A percentile compares a stretch with the other conserved stretches of the same genome.
Conservation (phyloP, 202 grass and related monocot species). For the Panicum virgatum region DNA sequence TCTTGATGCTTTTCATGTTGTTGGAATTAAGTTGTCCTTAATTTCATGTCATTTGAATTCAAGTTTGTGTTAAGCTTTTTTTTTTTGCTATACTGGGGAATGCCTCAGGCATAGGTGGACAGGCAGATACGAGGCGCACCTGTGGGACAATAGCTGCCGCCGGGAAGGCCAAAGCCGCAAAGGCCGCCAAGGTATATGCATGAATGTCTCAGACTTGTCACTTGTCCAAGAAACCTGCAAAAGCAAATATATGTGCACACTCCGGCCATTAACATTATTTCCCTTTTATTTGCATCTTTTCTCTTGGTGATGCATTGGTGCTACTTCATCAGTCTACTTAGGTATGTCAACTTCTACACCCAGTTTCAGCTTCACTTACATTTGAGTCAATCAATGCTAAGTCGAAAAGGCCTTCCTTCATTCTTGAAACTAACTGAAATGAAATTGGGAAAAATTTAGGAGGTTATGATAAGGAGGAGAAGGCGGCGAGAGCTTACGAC, state of each 20-base stretch:
- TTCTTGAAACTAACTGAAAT: background rate
- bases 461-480: constrained; percentile 89
- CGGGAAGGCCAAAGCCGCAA: constrained; percentile 91
- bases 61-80: constrained; percentile 10
- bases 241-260: background rate
- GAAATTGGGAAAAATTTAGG: constrained; percentile 38
- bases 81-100: constrained; percentile 5
- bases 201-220: constrained; percentile 18
- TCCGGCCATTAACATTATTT: constrained; percentile 35
- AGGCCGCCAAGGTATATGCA: constrained; percentile 77
- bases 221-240: constrained; percentile 36
- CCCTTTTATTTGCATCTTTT: constrained; percentile 1
- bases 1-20: background rate
- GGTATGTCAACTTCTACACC: constrained; percentile 46
- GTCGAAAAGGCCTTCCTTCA: too few relatives aligned
- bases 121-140: constrained; percentile 89
- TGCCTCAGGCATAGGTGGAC: constrained; percentile 78
- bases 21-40: background rate
- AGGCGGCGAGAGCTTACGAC: constrained; percentile 81
- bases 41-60: background rate
- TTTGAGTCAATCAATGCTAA: background rate
- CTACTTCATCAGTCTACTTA: constrained; percentile 63
- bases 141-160: constrained; percentile 96
- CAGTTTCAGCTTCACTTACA: background rate
- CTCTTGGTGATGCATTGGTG: background rate